Conservation (phyloP, 441 rosid species). For the Breynia disticha region DNA sequence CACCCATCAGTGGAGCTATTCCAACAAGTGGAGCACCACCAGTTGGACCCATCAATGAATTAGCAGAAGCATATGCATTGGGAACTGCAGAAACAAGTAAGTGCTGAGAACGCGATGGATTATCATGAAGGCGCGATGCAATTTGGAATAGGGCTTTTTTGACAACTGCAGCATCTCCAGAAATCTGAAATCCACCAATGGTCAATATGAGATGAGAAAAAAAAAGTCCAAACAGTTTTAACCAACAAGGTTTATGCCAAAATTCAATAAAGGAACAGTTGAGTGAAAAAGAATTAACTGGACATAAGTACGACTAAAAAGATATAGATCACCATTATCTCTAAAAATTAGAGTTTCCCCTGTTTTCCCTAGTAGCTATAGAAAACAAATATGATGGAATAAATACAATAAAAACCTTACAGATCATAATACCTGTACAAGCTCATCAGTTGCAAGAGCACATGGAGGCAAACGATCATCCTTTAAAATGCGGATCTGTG, state of each 20-base stretch:
- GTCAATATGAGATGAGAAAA: not conserved
- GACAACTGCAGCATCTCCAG: conserved; percentile 74
- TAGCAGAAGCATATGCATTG: conserved; percentile 36
- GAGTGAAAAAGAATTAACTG: too few relatives aligned
- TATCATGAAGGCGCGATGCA: conserved; percentile 80
- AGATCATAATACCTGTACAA: conserved; percentile 58
- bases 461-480: conserved; percentile 83
- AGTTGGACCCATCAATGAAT: conserved; percentile 46
- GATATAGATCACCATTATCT: too few relatives aligned
- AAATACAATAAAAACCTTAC: not conserved
- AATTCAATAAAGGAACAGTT: not conserved
- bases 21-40: conserved; percentile 58
- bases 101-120: conserved; percentile 86
- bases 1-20: conserved; percentile 58
- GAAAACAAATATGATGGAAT: conserved; percentile 1
- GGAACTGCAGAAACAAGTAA: conserved; percentile 55
- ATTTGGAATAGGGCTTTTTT: conserved; percentile 78
- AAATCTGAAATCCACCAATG: conserved; percentile 36
- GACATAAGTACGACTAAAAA: too few relatives aligned
- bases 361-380: not conserved
- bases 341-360: too few relatives aligned
- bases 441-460: conserved; percentile 83
- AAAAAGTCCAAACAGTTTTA: too few relatives aligned
- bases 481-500: conserved; percentile 86
- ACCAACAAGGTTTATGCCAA: too few relatives aligned